Percentiles rank a stretch among this genome's conserved stretches.
Evolutionary conservation across 2,329 filamentous ascomycete species (phyloP).

Genomic region (Verticillium albo-atrum): DNA sequence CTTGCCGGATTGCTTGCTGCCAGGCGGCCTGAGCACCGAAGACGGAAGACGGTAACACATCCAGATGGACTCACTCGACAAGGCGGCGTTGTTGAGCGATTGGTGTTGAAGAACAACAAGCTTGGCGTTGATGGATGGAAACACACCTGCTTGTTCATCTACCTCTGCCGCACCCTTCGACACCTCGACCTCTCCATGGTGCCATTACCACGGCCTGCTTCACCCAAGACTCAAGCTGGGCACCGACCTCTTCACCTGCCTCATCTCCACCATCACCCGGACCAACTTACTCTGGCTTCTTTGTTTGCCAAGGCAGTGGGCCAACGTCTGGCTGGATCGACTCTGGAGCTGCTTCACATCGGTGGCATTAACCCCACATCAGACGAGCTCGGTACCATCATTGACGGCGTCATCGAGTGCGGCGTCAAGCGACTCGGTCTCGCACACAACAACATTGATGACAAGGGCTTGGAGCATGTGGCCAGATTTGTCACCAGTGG

Average conservation of each 20-base stretch:
- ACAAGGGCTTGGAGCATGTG: constrained; percentile 70
- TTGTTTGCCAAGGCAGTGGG: constrained; percentile 69
- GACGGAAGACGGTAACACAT: constrained; percentile 34
- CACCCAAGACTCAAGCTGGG: constrained; percentile 12
- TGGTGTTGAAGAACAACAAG: constrained; percentile 89
- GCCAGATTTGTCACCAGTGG: constrained; percentile 70
- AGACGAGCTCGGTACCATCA: constrained; percentile 66
- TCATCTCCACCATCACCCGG: constrained; percentile 18
- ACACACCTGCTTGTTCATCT: constrained; percentile 82
- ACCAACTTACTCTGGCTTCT: constrained; percentile 32
- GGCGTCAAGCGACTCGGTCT: constrained; percentile 76
- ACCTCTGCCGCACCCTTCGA: constrained; percentile 83
- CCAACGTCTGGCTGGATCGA: constrained; percentile 69
- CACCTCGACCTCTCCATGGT: constrained; percentile 83
- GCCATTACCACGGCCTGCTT: constrained; percentile 56
- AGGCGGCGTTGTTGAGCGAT: constrained; percentile 75
- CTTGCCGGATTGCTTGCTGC: constrained; percentile 81
- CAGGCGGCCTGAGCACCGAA: constrained; percentile 58
- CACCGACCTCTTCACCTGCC: constrained; percentile 22
- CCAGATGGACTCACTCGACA: constrained; percentile 38
- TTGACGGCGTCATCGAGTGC: constrained; percentile 78
- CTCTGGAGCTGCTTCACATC: constrained; percentile 78
- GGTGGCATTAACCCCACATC: constrained; percentile 72
- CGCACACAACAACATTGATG: constrained; percentile 74
- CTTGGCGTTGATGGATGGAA: constrained; percentile 87